Evolutionary conservation across 179 eudicot species (phyloP), one percentile per base, ranked within the genome.

Genomic region (Beta macrorhiza): DNA sequence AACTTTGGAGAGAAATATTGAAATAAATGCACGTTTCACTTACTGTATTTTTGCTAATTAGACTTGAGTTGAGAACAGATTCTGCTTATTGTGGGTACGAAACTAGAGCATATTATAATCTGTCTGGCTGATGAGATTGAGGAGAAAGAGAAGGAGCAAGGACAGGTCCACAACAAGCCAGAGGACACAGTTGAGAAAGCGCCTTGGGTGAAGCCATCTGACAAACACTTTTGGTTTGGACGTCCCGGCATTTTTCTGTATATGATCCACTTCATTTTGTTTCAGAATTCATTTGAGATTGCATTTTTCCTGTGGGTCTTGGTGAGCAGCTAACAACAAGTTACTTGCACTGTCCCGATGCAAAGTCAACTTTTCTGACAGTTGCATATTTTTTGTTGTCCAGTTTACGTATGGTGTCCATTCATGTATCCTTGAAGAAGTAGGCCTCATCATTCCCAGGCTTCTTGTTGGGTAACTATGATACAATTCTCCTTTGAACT

Each of bases 231-330:
- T 82, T 94, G 98, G 98, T 94, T 92, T 67, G 83, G 88, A 78
- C 87, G 86, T 22, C 99, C 99, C 7, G 64, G 10, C 53, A 83
- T 96, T 74, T 89, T 96, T 79, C 87, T 96, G 7, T 91, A 92
- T 85, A 78, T 94, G 90, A 92, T 96, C 67, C 99, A 94, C 90
- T 96, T 96, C 90, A 94, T 96, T 80, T 78, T 96, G 84, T 96
- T 96, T 79, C 99, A 96, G 84, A 96, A 96, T 82, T 86, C 99
- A 4, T 96, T 94, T 62, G 99, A 96, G 83, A 89, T 92, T n/a
- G 99, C 92, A 5, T 96, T 96, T 90, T 89, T 96, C 78, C 81
- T 92, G 64, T 96, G 99, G 99, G 92, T 96, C 67, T 88, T 88
- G 94, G 99, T 96, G 87, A 89, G 93, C 71, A 56, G 29, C 72